Conservation (phyloP, 148 eudicot species). For the Selenicereus undatus region DNA sequence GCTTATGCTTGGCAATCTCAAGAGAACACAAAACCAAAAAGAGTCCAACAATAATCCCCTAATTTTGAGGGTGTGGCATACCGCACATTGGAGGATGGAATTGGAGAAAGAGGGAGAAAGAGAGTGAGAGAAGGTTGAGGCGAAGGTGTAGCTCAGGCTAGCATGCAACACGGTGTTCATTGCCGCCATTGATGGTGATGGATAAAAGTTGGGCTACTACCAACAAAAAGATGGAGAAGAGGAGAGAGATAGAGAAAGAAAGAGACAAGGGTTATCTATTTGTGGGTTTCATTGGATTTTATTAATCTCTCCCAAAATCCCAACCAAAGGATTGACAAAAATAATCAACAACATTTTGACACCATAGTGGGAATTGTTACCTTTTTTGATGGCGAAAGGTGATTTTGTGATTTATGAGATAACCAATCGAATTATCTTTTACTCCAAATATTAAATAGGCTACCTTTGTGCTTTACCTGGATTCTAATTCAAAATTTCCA, state of each 20-base stretch:
- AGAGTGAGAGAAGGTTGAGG: background rate
- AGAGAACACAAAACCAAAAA: too few species aligned
- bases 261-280: background rate
- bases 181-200: slow-evolving; percentile 20
- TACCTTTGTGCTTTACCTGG: too few species aligned
- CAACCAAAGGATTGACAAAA: too few species aligned
- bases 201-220: background rate
- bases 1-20: too few species aligned
- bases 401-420: too few species aligned
- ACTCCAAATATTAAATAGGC: too few species aligned
- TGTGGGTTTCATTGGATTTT: background rate
- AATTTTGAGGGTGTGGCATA: slow-evolving; percentile 7
- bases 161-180: slow-evolving; percentile 8
- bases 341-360: too few species aligned
- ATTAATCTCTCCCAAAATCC: too few species aligned
- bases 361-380: too few species aligned
- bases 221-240: background rate
- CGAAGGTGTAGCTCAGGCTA: background rate
- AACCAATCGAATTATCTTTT: too few species aligned
- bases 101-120: background rate
- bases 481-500: too few species aligned
- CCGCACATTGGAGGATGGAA: slow-evolving; percentile 9
- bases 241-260: background rate
- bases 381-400: too few species aligned
- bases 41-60: background rate